A percentile compares a stretch with the other conserved stretches of the same genome.
phyloP scores from a whole-genome alignment of 768 basidiomycete species.

The Imleria badia region DNA sequence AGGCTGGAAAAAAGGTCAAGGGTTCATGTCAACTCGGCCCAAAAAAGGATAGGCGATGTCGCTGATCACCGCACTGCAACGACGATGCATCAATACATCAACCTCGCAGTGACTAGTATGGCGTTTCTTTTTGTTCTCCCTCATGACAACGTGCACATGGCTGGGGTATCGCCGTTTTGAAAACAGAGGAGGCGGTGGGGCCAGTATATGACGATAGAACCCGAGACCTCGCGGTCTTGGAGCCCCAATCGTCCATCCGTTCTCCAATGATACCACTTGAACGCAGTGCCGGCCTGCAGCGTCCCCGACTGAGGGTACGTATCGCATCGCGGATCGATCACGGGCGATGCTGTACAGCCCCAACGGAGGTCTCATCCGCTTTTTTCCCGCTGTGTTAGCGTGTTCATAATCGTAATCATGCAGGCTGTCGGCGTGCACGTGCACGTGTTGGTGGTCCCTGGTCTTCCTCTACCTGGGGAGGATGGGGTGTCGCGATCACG shows the following conservation, averaged over 20 bases:
- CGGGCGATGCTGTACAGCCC: slow-evolving; percentile 7
- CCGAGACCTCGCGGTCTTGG: background rate
- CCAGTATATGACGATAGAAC: background rate
- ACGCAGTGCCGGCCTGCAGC: background rate
- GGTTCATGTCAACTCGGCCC: too few species aligned
- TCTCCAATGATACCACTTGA: background rate
- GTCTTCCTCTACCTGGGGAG: background rate
- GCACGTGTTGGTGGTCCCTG: background rate
- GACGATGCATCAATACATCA: background rate
- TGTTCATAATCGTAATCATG: background rate
- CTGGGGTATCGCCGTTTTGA: background rate
- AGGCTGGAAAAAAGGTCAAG: too few species aligned
- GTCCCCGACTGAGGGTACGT: background rate
- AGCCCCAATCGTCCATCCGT: too few species aligned
- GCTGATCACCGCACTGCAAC: background rate
- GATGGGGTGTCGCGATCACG: background rate
- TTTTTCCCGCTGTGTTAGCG: background rate
- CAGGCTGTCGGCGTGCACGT: background rate
- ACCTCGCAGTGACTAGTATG: too few species aligned
- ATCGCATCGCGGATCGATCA: background rate
- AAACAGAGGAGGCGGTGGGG: background rate
- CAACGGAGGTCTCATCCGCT: background rate
- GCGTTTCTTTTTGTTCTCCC: too few species aligned
- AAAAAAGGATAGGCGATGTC: too few species aligned
- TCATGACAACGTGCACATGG: too few species aligned